These are phyloP conservation scores for Oleoguttula mirabilis DNA, from an alignment of 495 filamentous ascomycete species.

Conservation along the genomic window DNA sequence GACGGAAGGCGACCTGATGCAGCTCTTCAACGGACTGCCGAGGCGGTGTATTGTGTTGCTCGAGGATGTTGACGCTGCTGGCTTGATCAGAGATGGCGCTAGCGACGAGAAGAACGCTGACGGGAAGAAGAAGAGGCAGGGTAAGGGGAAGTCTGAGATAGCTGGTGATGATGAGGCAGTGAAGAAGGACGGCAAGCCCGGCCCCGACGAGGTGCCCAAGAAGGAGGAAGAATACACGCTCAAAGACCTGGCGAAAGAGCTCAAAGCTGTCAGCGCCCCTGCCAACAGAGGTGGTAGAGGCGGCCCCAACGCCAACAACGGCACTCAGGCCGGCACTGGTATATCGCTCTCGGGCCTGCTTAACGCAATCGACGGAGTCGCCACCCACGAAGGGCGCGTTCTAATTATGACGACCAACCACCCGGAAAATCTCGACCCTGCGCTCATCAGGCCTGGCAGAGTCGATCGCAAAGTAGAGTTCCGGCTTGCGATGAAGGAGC, in stretches of 20 bases:
- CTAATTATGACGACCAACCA: constrained; percentile 80
- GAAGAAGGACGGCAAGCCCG: constrained; percentile 5
- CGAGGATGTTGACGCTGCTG: constrained; percentile 62
- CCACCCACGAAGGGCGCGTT: constrained; percentile 66
- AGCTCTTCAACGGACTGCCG: constrained; percentile 58
- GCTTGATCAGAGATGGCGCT: constrained; percentile 45
- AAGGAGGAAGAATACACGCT: constrained; percentile 15
- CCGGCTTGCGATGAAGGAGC: constrained; percentile 46
- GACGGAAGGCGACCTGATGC: constrained; percentile 58
- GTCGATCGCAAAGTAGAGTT: constrained; percentile 65
- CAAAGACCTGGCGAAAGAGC: constrained; percentile 17
- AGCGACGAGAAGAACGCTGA: constrained; percentile 10
- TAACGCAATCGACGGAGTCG: constrained; percentile 77
- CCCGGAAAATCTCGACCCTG: constrained; percentile 59
- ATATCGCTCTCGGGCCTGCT: constrained; percentile 66
- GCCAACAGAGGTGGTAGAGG: constrained; percentile 8
- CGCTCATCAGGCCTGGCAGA: constrained; percentile 63
- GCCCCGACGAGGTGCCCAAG: constrained; percentile 1
- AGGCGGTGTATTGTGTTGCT: constrained; percentile 58
- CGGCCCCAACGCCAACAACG: neutral
- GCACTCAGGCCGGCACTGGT: constrained; percentile 23
- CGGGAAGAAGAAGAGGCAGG: constrained; percentile 1
- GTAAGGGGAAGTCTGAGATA: constrained; percentile 5
- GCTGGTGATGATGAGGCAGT: neutral
- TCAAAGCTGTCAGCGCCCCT: constrained; percentile 10